phyloP scores from a whole-genome alignment of 345 rosid genomes.

The Combretum micranthum region DNA sequence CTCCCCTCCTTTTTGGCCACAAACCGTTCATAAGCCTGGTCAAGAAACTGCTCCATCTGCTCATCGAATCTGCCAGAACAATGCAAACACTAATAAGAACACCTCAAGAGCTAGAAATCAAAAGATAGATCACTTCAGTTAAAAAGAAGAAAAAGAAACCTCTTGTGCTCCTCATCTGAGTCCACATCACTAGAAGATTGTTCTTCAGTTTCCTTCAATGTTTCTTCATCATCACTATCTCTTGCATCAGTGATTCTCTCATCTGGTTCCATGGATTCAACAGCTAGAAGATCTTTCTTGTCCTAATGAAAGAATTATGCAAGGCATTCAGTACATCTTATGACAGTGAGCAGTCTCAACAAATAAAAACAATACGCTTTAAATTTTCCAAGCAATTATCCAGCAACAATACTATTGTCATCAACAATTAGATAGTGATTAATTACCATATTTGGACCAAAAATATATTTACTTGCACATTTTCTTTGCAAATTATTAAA shows the following conservation, averaged over 20 bases:
- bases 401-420: no score
- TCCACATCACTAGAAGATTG: constrained; percentile 56
- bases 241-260: constrained; percentile 28
- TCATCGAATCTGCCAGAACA: constrained; percentile 57
- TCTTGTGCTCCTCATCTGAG: constrained; percentile 74
- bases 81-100: constrained; percentile 1
- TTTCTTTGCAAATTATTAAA: no score
- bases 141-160: constrained; percentile 25
- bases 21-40: constrained; percentile 65
- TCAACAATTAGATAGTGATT: no score
- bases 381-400: no score
- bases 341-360: no score
- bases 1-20: constrained; percentile 67
- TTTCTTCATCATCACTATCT: constrained; percentile 53
- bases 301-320: constrained; percentile 36
- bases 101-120: neutral
- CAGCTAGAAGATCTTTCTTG: constrained; percentile 73
- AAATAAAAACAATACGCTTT: no score
- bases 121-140: neutral
- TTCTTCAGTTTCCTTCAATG: constrained; percentile 23
- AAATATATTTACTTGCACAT: no score
- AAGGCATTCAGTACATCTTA: no score
- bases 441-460: no score
- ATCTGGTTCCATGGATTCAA: constrained; percentile 53
- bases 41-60: constrained; percentile 68